Base-by-base conservation (phyloP, 352 stramenopile genomes). In the Globisporangium splendens region DNA sequence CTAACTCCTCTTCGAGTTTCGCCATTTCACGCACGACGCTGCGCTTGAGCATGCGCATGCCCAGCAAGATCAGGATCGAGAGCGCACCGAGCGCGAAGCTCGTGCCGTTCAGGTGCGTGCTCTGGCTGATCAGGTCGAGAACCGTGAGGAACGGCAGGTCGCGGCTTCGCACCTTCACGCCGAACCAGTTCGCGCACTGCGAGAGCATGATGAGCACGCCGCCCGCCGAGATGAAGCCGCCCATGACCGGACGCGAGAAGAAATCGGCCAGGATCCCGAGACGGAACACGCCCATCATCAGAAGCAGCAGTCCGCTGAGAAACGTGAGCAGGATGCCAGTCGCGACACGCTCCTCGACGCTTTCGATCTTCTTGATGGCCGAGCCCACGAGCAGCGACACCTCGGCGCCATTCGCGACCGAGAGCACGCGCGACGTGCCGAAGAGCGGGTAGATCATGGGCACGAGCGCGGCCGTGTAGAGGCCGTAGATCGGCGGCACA, bases 161-260 rank as follows among this genome's bases (percentile, higher is more conserved):
- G 28, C 63, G 72, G 28, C 61, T 77, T 14, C 68, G 54, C 18
- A 93, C 67, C 11, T 73, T 70, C 47, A 96, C 81, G 31, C 89
- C 87, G 55, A 97, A 80, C 65, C 88, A 85, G 55, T 93, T 89
- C 41, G 88, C 88, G 28, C 91, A 68, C 72, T 98, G 89, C 46
- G 84, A 96, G 35, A 93, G 73, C 52, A 89, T 93, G 75, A 98
- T 98, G 59, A 97, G 85, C 55, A 97, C 75, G 22, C 89, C 86
- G 1, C 86, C 88, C 22, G 75, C 90, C 17, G 83, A 93, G 44
- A 94, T 95, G 66, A 98, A 98, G 46, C 91, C 90, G 15, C 83
- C 89, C 65, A 97, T 84, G 54, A 98, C 89, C 8, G 91, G 86
- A 41, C 95, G 77, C 8, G 83, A 92, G 59, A 97, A 83, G 60